phyloP scores from a whole-genome alignment of 2,329 filamentous ascomycete genomes.

The Meredithiella fracta region DNA sequence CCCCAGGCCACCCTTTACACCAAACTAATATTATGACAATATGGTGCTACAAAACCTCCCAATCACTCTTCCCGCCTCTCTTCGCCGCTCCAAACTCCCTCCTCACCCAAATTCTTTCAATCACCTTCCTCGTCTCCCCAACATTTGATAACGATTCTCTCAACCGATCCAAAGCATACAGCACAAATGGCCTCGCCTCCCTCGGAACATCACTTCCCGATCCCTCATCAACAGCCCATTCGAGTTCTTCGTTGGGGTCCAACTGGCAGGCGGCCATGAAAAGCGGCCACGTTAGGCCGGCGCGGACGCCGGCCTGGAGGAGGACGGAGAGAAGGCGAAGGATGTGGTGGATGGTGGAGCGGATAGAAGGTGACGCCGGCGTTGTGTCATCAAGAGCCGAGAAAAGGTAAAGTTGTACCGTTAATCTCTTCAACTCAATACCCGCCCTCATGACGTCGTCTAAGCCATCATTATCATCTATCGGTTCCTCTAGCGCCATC shows the following conservation, averaged over 20 bases:
- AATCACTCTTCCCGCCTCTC: conserved; percentile 19
- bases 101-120: conserved; percentile 27
- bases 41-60: conserved; percentile 27
- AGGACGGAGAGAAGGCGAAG: conserved; percentile 21
- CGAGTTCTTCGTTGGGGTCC: conserved; percentile 23
- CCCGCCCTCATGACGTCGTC: conserved; percentile 22
- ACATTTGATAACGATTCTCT: conserved; percentile 26
- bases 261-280: conserved; percentile 28
- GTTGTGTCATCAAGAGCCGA: conserved; percentile 26
- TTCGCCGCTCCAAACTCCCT: conserved; percentile 20
- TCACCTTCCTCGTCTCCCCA: conserved; percentile 25
- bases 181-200: conserved; percentile 23
- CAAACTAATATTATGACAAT: conserved; percentile 26
- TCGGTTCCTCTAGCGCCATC: neutral
- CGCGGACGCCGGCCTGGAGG: conserved; percentile 20
- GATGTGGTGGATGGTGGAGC: conserved; percentile 20
- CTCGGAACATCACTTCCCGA: conserved; percentile 13
- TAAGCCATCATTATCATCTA: neutral
- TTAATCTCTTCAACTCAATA: conserved; percentile 27
- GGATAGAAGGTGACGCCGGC: conserved; percentile 21
- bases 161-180: conserved; percentile 24
- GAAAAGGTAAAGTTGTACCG: conserved; percentile 26
- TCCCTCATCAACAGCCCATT: conserved; percentile 16
- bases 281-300: conserved; percentile 26
- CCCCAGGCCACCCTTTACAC: too few species aligned